Conservation (phyloP, 306 rosid species). For the Boehmeria nivea region DNA sequence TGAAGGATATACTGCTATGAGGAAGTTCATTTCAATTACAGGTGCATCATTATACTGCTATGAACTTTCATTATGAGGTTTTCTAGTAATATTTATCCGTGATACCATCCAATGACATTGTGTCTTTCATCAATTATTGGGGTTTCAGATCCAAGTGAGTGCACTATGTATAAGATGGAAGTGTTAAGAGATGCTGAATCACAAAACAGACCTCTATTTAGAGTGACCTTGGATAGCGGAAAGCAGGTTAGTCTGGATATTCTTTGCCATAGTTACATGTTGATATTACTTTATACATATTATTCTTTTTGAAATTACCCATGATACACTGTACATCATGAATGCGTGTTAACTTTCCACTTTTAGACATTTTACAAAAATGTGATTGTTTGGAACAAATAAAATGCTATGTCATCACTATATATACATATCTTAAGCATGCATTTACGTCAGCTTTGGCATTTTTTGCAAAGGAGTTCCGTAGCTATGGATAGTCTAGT, state of each 20-base stretch:
- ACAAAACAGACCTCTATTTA: conserved; percentile 72
- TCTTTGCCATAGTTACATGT: no score
- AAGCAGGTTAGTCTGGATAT: conserved; percentile 67
- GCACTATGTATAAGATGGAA: conserved; percentile 76
- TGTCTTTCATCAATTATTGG: conserved; percentile 18
- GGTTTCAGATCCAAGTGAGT: conserved; percentile 50
- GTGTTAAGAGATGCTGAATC: conserved; percentile 82
- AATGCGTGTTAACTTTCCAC: no score
- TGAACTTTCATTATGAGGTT: not conserved
- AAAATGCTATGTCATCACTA: no score
- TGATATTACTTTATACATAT: no score
- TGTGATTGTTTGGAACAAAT: no score
- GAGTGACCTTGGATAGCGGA: conserved; percentile 72
- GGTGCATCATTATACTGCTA: conserved; percentile 36
- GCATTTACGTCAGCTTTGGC: no score
- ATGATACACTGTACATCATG: no score
- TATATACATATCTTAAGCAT: no score
- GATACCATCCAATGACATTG: not conserved
- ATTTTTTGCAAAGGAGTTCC: no score
- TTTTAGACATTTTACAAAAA: no score
- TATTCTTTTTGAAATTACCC: no score
- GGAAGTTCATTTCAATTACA: conserved; percentile 74
- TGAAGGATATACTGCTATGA: conserved; percentile 84
- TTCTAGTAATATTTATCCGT: not conserved
- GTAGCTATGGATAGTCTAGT: no score